These are phyloP conservation scores for Suillus tomentosus DNA, from an alignment of 768 basidiomycete genomes.

Conservation along the genomic window DNA sequence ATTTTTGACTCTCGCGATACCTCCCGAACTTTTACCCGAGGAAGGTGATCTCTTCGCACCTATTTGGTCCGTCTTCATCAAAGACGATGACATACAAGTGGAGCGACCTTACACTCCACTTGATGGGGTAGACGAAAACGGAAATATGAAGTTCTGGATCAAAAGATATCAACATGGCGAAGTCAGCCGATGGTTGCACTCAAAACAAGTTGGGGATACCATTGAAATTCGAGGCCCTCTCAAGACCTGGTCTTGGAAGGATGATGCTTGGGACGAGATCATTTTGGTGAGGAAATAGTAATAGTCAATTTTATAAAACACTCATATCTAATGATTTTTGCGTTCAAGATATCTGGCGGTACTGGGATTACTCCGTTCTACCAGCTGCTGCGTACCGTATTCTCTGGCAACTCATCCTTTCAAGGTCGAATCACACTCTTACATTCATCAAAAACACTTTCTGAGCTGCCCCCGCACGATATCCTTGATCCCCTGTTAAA, in stretches of 20 bases:
- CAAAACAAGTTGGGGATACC: constrained; percentile 62
- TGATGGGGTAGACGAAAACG: constrained; percentile 64
- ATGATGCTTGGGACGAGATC: constrained; percentile 74
- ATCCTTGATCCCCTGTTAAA: constrained; percentile 55
- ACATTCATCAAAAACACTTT: constrained; percentile 63
- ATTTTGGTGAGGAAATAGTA: constrained; percentile 57
- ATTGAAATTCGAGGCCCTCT: constrained; percentile 81
- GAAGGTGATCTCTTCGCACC: constrained; percentile 30
- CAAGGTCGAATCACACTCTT: constrained; percentile 69
- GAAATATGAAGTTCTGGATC: constrained; percentile 76
- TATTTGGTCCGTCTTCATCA: constrained; percentile 81
- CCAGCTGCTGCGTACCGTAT: constrained; percentile 65
- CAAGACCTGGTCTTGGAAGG: constrained; percentile 60
- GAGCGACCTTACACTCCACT: constrained; percentile 86
- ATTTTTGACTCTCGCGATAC: constrained; percentile 61
- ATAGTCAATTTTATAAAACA: not conserved
- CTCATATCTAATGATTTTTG: not conserved
- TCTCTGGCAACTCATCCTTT: constrained; percentile 34
- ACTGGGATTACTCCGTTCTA: constrained; percentile 88
- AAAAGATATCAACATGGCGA: constrained; percentile 79
- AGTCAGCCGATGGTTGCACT: constrained; percentile 81
- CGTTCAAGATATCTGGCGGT: constrained; percentile 77
- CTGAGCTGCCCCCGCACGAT: constrained; percentile 68
- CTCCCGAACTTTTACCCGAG: constrained; percentile 41
- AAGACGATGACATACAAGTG: constrained; percentile 87